Conservation (phyloP, 805 yeast genomes). For the Candida maris region DNA sequence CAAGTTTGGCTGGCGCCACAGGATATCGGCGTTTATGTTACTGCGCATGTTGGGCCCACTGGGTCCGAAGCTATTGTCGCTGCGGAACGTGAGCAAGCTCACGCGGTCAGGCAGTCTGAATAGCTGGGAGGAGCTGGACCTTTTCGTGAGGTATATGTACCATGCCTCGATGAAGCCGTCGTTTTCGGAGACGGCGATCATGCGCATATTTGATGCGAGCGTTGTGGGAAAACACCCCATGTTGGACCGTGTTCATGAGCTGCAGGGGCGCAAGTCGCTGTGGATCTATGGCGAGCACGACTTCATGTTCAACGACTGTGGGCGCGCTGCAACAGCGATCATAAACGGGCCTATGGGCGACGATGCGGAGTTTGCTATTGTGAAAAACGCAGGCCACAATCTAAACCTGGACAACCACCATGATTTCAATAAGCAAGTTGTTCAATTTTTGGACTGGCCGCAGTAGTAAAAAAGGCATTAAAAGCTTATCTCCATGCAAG, state of each 20-base stretch:
- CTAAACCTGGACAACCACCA: conserved; percentile 61
- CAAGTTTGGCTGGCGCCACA: conserved; percentile 37
- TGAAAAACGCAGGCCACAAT: conserved; percentile 71
- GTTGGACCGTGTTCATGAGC: conserved; percentile 47
- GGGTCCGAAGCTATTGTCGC: conserved; percentile 30
- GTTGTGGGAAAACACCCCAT: conserved; percentile 65
- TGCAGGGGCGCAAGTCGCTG: conserved; percentile 34
- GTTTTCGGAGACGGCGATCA: conserved; percentile 36
- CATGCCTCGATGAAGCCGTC: conserved; percentile 29
- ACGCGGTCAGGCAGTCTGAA: conserved; percentile 25
- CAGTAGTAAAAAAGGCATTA: too few relatives aligned
- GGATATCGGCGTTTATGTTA: conserved; percentile 44
- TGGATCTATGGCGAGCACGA: conserved; percentile 68
- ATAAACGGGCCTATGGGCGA: conserved; percentile 13
- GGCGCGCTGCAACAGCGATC: conserved; percentile 38
- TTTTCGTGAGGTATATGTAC: conserved; percentile 32
- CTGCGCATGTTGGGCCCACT: conserved; percentile 42
- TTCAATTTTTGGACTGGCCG: conserved; percentile 32
- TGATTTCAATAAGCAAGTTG: conserved; percentile 48
- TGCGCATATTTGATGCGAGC: conserved; percentile 51
- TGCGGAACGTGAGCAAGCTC: conserved; percentile 28
- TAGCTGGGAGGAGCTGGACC: conserved; percentile 25
- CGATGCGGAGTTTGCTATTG: conserved; percentile 33
- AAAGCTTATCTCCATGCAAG: too few relatives aligned
- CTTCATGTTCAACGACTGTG: conserved; percentile 70